These are phyloP conservation scores for Trichoderma sp. DNA, from an alignment of 2,329 filamentous ascomycete species.

Conservation along the genomic window DNA sequence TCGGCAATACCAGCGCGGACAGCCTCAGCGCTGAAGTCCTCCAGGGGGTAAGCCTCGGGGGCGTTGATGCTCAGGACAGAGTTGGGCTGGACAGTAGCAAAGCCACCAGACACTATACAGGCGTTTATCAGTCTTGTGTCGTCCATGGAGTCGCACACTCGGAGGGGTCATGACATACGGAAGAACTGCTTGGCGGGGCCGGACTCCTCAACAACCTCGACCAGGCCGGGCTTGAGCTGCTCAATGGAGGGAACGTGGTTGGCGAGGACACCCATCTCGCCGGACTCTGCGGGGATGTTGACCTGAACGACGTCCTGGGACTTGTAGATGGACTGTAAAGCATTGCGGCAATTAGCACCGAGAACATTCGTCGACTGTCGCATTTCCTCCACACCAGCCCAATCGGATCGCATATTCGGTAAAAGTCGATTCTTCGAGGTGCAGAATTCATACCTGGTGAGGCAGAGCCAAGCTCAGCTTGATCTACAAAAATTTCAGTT, in stretches of 20 bases:
- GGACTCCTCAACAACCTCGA: constrained; percentile 93
- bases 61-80: constrained; percentile 97
- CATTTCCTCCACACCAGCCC: constrained; percentile 25
- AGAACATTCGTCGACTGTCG: constrained; percentile 28
- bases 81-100: constrained; percentile 94
- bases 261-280: constrained; percentile 98
- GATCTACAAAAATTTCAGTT: constrained; percentile 55
- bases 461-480: constrained; percentile 97
- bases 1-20: constrained; percentile 88
- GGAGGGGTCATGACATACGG: constrained; percentile 62
- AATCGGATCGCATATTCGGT: constrained; percentile 32
- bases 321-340: constrained; percentile 64
- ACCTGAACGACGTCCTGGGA: constrained; percentile 81
- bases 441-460: constrained; percentile 77
- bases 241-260: constrained; percentile 99
- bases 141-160: background rate
- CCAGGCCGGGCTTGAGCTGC: constrained; percentile 93
- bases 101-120: constrained; percentile 82
- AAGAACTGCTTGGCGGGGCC: constrained; percentile 95
- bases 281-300: constrained; percentile 96
- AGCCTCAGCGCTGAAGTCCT: constrained; percentile 92
- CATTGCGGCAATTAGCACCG: constrained; percentile 52
- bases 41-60: constrained; percentile 88
- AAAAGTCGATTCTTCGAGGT: constrained; percentile 24
- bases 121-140: background rate